Base-by-base conservation (phyloP, 306 rosid species). In the Fagus crenata region DNA sequence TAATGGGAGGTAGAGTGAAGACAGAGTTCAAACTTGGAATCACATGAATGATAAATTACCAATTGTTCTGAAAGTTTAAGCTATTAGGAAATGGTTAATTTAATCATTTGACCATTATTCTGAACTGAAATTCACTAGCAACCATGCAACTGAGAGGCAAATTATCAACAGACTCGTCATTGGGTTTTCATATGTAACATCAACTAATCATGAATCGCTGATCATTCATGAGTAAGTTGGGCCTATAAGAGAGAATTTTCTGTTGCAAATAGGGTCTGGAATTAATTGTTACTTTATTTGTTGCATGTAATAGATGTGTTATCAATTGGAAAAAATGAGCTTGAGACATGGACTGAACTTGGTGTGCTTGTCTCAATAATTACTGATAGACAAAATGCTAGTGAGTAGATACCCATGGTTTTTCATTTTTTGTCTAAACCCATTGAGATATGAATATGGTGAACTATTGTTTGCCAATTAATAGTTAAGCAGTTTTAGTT, bases 401-500 rank as follows among this genome's bases (percentile, higher is more conserved):
- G 6, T 0, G 3, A 59, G 67, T 5, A 8, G 17, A 59, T 59
- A 5, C 0, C 67, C 32, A 31, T 31, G 12, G 32, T 8, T 33
- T 40, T 5, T 40, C 1, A 5, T 60, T 32, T 32, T 0, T 28
- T 6, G 11, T 60, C 2, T 61, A 13, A 33, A 32, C 17, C 67
- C 40, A 33, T 75, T 31, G 53, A 35, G 59, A 72, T 41, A 35
- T 49, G 54, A 76, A 53, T 17, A 14, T 42, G 69, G 49, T 4
- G 22, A 71, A 65, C 63, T 46, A 43, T 51, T 54, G 39, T 73
- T 78, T 69, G 17, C 55, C 51, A 73, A 53, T 69, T 64, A 68
- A 78, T 74, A 73, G 37, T 64, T 37, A 75, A 71, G 74, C 53
- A 35, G 40, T 28, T 74, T 18, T 74, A 46, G 71, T 70, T 64